phyloP scores from a whole-genome alignment of 805 yeast species.

The Lipomyces sp. region DNA sequence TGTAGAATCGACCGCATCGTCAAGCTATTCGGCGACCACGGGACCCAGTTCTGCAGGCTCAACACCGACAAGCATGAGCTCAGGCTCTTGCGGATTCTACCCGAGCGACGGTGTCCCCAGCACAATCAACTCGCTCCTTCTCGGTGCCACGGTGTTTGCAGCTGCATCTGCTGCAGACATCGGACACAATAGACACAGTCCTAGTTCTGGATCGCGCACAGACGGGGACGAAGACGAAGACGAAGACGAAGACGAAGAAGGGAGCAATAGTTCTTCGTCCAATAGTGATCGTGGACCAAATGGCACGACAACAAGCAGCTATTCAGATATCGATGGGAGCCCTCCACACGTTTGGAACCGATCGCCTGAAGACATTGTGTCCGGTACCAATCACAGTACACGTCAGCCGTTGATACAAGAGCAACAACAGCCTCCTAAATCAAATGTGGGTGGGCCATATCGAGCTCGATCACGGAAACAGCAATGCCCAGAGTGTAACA shows the following conservation, averaged over 20 bases:
- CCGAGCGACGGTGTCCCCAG: background rate
- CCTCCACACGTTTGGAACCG: background rate
- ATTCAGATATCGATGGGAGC: background rate
- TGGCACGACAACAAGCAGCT: background rate
- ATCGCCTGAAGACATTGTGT: background rate
- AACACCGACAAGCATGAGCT: conserved; percentile 7
- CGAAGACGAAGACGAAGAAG: conserved; percentile 16
- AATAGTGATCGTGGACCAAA: background rate
- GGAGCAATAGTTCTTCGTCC: conserved; percentile 2
- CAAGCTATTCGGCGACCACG: conserved; percentile 24
- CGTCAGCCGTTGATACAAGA: background rate
- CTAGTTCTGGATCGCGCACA: conserved; percentile 41
- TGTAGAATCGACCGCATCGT: conserved; percentile 34
- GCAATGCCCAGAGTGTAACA: conserved; percentile 71
- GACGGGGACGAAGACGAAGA: conserved; percentile 16
- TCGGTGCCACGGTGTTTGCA: conserved; percentile 17
- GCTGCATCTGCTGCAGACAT: background rate
- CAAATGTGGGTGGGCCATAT: conserved; percentile 14
- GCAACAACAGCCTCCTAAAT: background rate
- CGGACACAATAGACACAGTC: conserved; percentile 3
- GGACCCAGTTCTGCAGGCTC: conserved; percentile 6
- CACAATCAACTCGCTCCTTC: conserved; percentile 16
- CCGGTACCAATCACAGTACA: background rate
- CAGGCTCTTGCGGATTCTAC: background rate
- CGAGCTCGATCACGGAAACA: conserved; percentile 54